Base-by-base conservation (phyloP, 345 rosid species). In the Geranium brycei region DNA sequence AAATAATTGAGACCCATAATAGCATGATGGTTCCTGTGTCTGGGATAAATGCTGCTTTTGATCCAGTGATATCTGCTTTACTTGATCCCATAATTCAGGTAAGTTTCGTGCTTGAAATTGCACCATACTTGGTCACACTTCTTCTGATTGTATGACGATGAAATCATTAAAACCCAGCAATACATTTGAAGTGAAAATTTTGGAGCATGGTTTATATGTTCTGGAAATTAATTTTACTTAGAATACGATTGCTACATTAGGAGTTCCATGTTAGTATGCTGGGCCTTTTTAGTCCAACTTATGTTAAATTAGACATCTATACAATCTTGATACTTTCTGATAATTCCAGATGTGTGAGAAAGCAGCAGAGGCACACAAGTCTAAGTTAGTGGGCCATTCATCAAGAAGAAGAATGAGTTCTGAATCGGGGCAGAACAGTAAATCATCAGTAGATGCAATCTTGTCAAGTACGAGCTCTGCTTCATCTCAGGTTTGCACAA, bases 1-100 rank as follows among this genome's bases (percentile, higher is more conserved):
- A 93, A 73, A 85, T 90, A 68, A 93, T 86, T 67, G 92, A 86
- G 68, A 93, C 81, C 57, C 80, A 86, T 66, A 82, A 81, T 72
- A 78, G 96, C 83, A 86, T 75, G 80, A 90, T 93, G 99, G 82
- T 91, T 65, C 80, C 95, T 41, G 85, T 81, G 40, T 83, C 89
- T 30, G 84, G 78, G 60, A 75, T 79, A 71, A 87, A 78, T 66
- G 80, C 84, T 7, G 84, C 71, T 67, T 93, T 90, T 78, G 92
- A 84, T 78, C 84, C 91, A 5, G 91, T 84, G 68, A 78, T 93
- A 63, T 84, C 96, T 53, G 89, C 97, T 66, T 78, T 88, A 62
- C 91, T 93, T 41, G 95, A 93, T 75, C 97, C 99, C 41, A 88
- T 93, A 59, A 84, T 93, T 72, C 91, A 90, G 99, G 99, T 88